Evolutionary conservation across 140 eudicot genomes (phyloP).

Genomic region (Ambrosia hybrid): DNA sequence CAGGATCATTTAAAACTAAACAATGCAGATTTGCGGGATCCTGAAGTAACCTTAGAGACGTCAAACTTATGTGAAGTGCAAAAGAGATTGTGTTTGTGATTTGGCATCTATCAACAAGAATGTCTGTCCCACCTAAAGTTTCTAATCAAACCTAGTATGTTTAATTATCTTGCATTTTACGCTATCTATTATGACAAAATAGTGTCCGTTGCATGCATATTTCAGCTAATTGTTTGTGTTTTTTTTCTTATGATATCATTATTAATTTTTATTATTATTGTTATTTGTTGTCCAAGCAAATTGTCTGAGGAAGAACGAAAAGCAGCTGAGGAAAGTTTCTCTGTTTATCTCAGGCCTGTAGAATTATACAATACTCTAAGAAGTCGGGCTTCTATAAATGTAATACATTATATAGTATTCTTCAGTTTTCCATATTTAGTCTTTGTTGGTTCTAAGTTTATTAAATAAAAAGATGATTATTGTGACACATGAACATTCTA

Average conservation of each 20-base stretch:
- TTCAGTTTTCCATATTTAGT: background rate
- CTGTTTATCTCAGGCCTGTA: constrained; percentile 78
- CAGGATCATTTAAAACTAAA: no score
- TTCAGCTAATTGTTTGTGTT: background rate
- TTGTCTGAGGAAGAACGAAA: constrained; percentile 64
- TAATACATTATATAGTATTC: constrained; percentile 23
- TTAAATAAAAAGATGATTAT: background rate
- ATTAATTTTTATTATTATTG: background rate
- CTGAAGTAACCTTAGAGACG: constrained; percentile 4
- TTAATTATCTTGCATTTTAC: constrained; percentile 14
- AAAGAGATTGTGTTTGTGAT: constrained; percentile 1
- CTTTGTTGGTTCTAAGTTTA: no score
- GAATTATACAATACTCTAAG: constrained; percentile 84
- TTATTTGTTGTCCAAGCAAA: background rate
- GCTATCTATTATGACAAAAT: constrained; percentile 15
- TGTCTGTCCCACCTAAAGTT: no score
- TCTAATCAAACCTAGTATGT: constrained; percentile 68
- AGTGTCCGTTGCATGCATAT: background rate
- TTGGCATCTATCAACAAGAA: no score
- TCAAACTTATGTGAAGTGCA: constrained; percentile 16
- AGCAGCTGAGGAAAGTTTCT: constrained; percentile 84
- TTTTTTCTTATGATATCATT: background rate
- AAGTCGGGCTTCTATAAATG: constrained; percentile 66
- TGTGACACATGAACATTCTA: background rate
- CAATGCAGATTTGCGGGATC: constrained; percentile 36